A percentile compares a stretch with the other conserved stretches of the same genome.
Evolutionary conservation across 1,284 basidiomycete species (phyloP).

Genomic region (Calocybe gambosa): DNA sequence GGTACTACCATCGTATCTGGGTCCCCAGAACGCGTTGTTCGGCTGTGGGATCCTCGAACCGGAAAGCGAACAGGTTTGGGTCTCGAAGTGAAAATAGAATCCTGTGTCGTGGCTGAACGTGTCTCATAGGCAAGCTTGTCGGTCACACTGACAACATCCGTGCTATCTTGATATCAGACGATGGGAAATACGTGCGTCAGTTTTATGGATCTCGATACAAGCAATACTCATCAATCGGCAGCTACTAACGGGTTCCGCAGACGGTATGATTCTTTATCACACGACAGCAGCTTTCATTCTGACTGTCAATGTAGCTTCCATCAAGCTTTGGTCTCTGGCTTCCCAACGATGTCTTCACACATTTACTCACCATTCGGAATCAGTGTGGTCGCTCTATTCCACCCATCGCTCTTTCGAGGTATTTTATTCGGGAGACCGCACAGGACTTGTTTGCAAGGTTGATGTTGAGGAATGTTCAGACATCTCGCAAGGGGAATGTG

Average conservation of each 20-base stretch:
- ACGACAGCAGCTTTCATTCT: neutral
- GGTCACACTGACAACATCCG: constrained; percentile 98
- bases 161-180: constrained; percentile 82
- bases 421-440: constrained; percentile 95
- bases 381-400: constrained; percentile 92
- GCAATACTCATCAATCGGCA: constrained; percentile 23
- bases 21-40: constrained; percentile 84
- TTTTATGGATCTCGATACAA: constrained; percentile 4
- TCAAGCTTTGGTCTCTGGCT: constrained; percentile 88
- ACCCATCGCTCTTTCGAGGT: constrained; percentile 83
- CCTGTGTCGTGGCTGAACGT: neutral
- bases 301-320: constrained; percentile 46
- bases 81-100: constrained; percentile 19
- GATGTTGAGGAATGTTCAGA: constrained; percentile 82
- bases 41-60: constrained; percentile 90
- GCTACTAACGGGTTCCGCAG: constrained; percentile 87
- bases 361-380: constrained; percentile 92
- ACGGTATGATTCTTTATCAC: constrained; percentile 45
- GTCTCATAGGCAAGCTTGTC: constrained; percentile 49
- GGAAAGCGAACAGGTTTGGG: constrained; percentile 62
- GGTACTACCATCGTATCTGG: constrained; percentile 85
- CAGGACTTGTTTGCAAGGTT: constrained; percentile 84
- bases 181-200: constrained; percentile 76
- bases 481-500: constrained; percentile 84
- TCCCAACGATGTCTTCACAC: constrained; percentile 93